Conservation (phyloP, 1,284 basidiomycete genomes). For the Stygiomarasmius scandens region DNA sequence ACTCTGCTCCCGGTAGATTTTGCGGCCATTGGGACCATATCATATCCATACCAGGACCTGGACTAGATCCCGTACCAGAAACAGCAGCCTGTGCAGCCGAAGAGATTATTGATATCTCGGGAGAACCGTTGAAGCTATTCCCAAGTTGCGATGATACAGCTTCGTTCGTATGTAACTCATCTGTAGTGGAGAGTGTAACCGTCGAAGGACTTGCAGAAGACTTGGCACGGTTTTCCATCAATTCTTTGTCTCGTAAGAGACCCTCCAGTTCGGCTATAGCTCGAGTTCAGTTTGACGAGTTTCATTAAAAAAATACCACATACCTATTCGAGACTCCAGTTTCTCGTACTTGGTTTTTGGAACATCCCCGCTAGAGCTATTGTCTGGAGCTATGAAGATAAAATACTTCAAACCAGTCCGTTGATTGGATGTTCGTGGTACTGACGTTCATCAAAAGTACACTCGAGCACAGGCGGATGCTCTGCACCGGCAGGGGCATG, state of each 20-base stretch:
- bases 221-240: background rate
- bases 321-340: conserved; percentile 68
- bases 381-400: conserved; percentile 40
- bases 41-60: conserved; percentile 35
- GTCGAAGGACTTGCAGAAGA: background rate
- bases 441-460: conserved; percentile 69
- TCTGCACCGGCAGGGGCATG: conserved; percentile 57
- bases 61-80: background rate
- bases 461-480: conserved; percentile 58
- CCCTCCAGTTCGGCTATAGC: conserved; percentile 64
- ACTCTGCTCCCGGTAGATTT: conserved; percentile 58
- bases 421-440: conserved; percentile 3
- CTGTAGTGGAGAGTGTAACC: background rate
- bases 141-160: background rate
- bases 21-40: conserved; percentile 66
- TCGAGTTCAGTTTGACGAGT: conserved; percentile 9
- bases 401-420: background rate
- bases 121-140: background rate
- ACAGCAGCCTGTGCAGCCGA: background rate
- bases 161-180: background rate
- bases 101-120: background rate
- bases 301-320: conserved; percentile 28
- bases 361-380: conserved; percentile 40
- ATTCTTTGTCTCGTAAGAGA: conserved; percentile 44
- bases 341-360: conserved; percentile 63